Evolutionary conservation across 1,139 yeast species (phyloP), one percentile per base, ranked within the genome.

Genomic region (Debaryomyces nepalensis): DNA sequence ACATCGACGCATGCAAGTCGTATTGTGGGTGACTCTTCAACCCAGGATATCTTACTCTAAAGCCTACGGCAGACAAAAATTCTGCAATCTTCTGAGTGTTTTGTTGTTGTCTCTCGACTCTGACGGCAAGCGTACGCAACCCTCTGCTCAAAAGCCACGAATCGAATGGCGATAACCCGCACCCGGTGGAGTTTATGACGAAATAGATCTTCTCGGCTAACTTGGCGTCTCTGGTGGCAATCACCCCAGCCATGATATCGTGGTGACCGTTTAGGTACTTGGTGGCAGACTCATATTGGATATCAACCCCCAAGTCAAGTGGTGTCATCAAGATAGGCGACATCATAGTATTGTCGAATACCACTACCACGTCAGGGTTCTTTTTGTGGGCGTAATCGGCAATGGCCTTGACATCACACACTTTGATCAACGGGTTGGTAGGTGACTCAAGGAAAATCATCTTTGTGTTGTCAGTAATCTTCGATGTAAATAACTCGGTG

Each of bases 321-420:
- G 97, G 97, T 11, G 86, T 77, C 84, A 88, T 84, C 57, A 85
- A 74, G 44, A 90, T 65, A 3, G 97, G 97, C 12, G 96, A 84
- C 91, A 90, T 84, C 97, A 90, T 90, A 49, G 97, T 90, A 71
- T 91, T 90, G 66, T 90, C 97, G 49, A 90, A 91, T 8, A 88
- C 96, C 26, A 89, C 88, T 33, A 86, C 61, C 38, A 87, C 74
- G 35, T 82, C 75, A 11, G 95, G 90, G 57, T 79, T 85, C 33
- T 75, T 73, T 35, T 66, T 61, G 58, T 88, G 95, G 24, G 91
- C 93, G 49, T 79, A 72, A 33, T 70, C 68, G 26, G 90, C 69
- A 44, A 89, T 82, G 23, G 79, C 65, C 46, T 78, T 81, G 40
- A 90, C 81, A 61, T 91, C 96, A 42, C 88, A 84, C 47, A 90